Evolutionary conservation across 139 green algal genomes (phyloP), one percentile per base, ranked within the genome.

Genomic region (Chlorella sp.): DNA sequence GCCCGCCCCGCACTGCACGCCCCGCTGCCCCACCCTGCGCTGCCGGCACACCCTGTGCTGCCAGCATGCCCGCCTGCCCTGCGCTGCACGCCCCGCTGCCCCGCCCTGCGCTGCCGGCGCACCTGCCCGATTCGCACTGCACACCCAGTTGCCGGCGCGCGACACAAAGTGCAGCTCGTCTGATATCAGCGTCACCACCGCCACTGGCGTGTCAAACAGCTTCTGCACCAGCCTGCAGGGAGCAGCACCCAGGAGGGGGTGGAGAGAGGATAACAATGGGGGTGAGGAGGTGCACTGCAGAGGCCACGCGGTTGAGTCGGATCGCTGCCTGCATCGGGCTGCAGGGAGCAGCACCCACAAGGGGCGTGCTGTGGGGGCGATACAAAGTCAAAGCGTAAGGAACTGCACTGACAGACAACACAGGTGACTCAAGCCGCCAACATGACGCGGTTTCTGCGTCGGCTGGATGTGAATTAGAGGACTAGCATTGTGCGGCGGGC

Each of bases 1-100:
- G n/a, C 18, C 53, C 34, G 86, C 73, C 0, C 95, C 93, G 39
- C 97, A 89, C 88, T 95, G 89, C 85, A 98, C 95, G 28, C 97
- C 92, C 37, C 97, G 91, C 48, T 96, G 92, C 86, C 73, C n/a
- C n/a, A n/a, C n/a, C 64, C 2, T 42, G 85, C 71, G 42, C 28
- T 0, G 85, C 40, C n/a, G 73, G 42, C 71, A 83, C n/a, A n/a
- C n/a, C 64, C 2, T 42, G 85, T 42, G 42, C 28, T 0, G 85
- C 40, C n/a, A 83, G 42, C 71, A 83, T n/a, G 2, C 71, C 83
- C 32, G 32, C 69, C 39, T 83, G 48, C 42, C 85, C 83, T 42
- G 83, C 82, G 85, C 36, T 69, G 71, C 76, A 28, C 4, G 76
- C 76, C 30, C 28, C 73, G 48, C 9, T 9, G 48, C 7, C 48